A percentile compares a stretch with the other conserved stretches of the same genome.
phyloP scores from a whole-genome alignment of 495 filamentous ascomycete genomes.

The Alectoria sarmentosa region DNA sequence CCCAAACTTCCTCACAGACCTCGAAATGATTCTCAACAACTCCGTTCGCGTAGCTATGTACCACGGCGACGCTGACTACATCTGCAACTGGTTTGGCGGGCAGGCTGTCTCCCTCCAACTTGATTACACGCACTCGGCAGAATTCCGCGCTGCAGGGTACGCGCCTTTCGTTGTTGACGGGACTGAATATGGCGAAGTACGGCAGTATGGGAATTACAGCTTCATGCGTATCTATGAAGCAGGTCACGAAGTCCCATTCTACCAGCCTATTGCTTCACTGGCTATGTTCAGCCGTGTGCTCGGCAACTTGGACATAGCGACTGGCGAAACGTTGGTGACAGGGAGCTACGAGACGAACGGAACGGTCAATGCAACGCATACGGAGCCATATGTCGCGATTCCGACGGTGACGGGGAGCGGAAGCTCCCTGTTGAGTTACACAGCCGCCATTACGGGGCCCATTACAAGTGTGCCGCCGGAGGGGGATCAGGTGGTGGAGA shows the following conservation, averaged over 20 bases:
- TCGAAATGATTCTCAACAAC: slow-evolving; percentile 39
- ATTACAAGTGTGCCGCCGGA: slow-evolving; percentile 17
- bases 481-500: slow-evolving; percentile 1
- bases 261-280: slow-evolving; percentile 37
- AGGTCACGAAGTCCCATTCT: slow-evolving; percentile 32
- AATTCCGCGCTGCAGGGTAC: slow-evolving; percentile 53
- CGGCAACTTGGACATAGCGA: slow-evolving; percentile 26
- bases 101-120: slow-evolving; percentile 52
- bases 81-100: slow-evolving; percentile 49
- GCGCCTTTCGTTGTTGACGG: slow-evolving; percentile 34
- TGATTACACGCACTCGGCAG: slow-evolving; percentile 34
- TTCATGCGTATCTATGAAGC: slow-evolving; percentile 39
- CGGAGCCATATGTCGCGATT: slow-evolving; percentile 46
- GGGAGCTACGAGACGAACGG: slow-evolving; percentile 41
- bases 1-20: slow-evolving; percentile 37
- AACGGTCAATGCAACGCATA: slow-evolving; percentile 47
- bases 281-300: slow-evolving; percentile 35
- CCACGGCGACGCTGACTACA: slow-evolving; percentile 42
- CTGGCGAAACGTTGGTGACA: slow-evolving; percentile 35
- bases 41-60: slow-evolving; percentile 39
- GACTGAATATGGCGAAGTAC: slow-evolving; percentile 37
- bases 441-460: slow-evolving; percentile 17
- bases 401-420: slow-evolving; percentile 24
- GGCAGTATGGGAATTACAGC: slow-evolving; percentile 39
- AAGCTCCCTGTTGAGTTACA: neutral